phyloP scores from a whole-genome alignment of 2,329 filamentous ascomycete genomes.

The Botrytis elliptica region DNA sequence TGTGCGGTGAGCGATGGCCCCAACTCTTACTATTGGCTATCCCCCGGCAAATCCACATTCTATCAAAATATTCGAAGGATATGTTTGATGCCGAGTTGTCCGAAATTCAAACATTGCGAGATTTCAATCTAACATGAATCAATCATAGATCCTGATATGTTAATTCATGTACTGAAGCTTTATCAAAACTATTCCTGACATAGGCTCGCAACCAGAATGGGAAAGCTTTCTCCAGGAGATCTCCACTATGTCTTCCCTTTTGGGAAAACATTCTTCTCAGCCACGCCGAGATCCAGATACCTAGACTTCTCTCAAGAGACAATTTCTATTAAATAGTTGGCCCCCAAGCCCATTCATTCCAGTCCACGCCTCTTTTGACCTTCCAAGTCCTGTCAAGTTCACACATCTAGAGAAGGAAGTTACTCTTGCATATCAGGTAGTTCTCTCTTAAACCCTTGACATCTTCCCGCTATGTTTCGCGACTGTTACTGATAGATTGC shows the following conservation, averaged over 20 bases:
- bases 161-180: neutral
- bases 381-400: neutral
- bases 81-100: neutral
- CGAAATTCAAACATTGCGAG: neutral
- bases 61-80: neutral
- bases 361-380: neutral
- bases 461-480: neutral
- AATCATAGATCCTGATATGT: neutral
- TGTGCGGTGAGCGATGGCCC: no score
- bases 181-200: neutral
- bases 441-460: neutral
- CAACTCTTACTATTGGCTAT: neutral
- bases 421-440: neutral
- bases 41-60: neutral
- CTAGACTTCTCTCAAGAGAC: neutral
- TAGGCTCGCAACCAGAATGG: neutral
- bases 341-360: neutral
- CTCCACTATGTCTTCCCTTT: neutral
- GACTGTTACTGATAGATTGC: neutral
- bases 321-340: conserved; percentile 2
- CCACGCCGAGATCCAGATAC: neutral
- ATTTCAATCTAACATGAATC: neutral
- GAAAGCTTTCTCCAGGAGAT: neutral
- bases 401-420: neutral
- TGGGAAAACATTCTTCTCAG: neutral